A percentile compares a stretch with the other conserved stretches of the same genome.
Conservation (phyloP, 2,329 filamentous ascomycete genomes). For the Paecilomyces niveus region DNA sequence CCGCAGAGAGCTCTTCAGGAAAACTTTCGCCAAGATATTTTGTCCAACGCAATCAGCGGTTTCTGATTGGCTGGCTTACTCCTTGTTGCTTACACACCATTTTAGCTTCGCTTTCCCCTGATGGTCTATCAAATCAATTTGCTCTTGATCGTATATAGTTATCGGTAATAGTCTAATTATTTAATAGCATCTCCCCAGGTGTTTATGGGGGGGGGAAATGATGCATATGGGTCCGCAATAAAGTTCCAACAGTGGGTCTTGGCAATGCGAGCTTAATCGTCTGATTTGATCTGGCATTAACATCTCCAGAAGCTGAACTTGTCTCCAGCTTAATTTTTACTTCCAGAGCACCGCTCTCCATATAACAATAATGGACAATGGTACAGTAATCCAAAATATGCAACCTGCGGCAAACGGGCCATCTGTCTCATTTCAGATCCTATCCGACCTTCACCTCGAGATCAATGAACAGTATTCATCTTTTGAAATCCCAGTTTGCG, state of each 20-base stretch:
- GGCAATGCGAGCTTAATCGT: neutral
- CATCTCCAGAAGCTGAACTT: neutral
- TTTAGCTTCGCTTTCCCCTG: neutral
- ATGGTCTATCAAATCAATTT: neutral
- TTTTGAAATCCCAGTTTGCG: conserved; percentile 13
- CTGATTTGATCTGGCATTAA: neutral
- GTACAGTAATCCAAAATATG: neutral
- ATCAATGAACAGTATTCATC: conserved; percentile 13
- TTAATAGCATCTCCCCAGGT: neutral
- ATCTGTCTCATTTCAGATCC: conserved; percentile 10
- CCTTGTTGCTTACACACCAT: neutral
- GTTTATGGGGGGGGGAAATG: neutral
- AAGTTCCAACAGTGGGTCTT: neutral
- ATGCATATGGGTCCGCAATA: neutral
- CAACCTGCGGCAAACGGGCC: neutral
- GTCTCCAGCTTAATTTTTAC: too few relatives aligned
- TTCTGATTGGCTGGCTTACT: conserved; percentile 19
- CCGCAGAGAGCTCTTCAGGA: conserved; percentile 10
- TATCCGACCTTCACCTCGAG: conserved; percentile 22
- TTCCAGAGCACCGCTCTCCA: neutral
- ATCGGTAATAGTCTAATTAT: neutral
- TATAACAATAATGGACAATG: neutral
- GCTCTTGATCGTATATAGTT: neutral
- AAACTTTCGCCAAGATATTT: conserved; percentile 23
- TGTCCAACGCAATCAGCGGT: conserved; percentile 17